These are phyloP conservation scores for Glebionis coronaria DNA, from an alignment of 129 eudicot genomes.

Conservation along the genomic window DNA sequence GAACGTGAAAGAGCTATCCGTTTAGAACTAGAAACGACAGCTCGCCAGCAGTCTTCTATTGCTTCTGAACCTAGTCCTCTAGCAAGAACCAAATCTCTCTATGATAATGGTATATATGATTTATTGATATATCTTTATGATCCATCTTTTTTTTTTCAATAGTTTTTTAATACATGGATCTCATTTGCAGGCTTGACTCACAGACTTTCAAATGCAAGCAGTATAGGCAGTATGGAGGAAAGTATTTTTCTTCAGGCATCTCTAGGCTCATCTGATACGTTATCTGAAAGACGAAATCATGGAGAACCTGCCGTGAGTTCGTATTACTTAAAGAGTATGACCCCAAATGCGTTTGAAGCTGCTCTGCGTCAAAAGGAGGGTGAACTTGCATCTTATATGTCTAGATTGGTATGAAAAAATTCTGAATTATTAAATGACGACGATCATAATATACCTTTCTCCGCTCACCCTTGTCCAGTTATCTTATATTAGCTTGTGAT, in stretches of 20 bases:
- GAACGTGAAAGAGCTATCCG: constrained; percentile 85
- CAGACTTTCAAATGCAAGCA: constrained; percentile 77
- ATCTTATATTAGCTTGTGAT: constrained; percentile 6
- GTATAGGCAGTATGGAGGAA: constrained; percentile 82
- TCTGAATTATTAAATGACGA: constrained; percentile 15
- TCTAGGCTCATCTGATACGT: constrained; percentile 67
- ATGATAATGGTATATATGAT: constrained; percentile 62
- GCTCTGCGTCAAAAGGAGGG: constrained; percentile 95
- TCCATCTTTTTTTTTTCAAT: not conserved
- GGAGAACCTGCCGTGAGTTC: constrained; percentile 64
- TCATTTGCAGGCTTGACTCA: constrained; percentile 57
- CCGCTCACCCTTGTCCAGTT: constrained; percentile 3
- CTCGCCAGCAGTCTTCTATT: constrained; percentile 53
- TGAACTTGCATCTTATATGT: constrained; percentile 90
- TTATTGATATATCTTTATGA: constrained; percentile 11
- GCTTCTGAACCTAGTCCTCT: constrained; percentile 58
- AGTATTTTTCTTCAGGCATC: constrained; percentile 85
- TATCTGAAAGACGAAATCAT: constrained; percentile 61
- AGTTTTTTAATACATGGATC: constrained; percentile 13
- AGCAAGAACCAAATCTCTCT: constrained; percentile 48
- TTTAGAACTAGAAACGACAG: constrained; percentile 65
- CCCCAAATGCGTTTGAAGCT: constrained; percentile 71
- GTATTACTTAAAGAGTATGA: constrained; percentile 65
- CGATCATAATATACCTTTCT: not conserved
- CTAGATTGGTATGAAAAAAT: constrained; percentile 69